A percentile compares a stretch with the other conserved stretches of the same genome.
Evolutionary conservation across 345 rosid genomes (phyloP).

Genomic region (Geranium brycei): DNA sequence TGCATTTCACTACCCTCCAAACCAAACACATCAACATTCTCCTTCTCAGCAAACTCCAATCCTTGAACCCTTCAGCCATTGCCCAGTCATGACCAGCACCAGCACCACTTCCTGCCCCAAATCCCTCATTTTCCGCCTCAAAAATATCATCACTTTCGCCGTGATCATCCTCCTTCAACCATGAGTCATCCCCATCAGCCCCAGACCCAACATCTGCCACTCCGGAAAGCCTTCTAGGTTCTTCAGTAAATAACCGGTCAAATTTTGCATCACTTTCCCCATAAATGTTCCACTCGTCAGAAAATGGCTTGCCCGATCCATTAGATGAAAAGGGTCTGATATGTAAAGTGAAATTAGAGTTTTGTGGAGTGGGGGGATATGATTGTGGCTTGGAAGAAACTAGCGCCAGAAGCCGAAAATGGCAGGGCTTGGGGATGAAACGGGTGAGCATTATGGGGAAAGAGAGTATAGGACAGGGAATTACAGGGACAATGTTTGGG

Average conservation of each 20-base stretch:
- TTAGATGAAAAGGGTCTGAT: conserved; percentile 34
- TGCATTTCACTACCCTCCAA: conserved; percentile 15
- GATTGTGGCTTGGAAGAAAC: conserved; percentile 24
- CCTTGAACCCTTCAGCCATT: conserved; percentile 17
- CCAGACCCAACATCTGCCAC: background rate
- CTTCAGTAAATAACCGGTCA: conserved; percentile 22
- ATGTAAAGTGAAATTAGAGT: conserved; percentile 20
- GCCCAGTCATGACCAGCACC: conserved; percentile 27
- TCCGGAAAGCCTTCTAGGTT: conserved; percentile 18
- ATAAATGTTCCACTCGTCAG: conserved; percentile 41
- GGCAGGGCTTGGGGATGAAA: conserved; percentile 43
- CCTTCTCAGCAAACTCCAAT: conserved; percentile 43
- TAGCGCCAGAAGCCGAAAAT: conserved; percentile 35
- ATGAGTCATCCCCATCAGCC: conserved; percentile 16
- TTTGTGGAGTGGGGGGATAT: conserved; percentile 5
- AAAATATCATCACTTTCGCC: conserved; percentile 10
- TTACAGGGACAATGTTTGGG: too few species aligned
- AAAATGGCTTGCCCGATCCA: conserved; percentile 11
- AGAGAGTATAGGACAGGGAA: too few species aligned
- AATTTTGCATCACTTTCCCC: conserved; percentile 30
- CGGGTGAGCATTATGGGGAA: conserved; percentile 52
- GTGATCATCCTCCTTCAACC: conserved; percentile 19
- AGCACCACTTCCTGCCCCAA: conserved; percentile 2
- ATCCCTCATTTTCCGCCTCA: conserved; percentile 1
- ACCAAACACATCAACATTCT: conserved; percentile 30